Percentiles rank a stretch among this genome's conserved stretches.
These are phyloP conservation scores for Taphrina wiesneri DNA, from an alignment of 1,139 yeast genomes.

Conservation along the genomic window DNA sequence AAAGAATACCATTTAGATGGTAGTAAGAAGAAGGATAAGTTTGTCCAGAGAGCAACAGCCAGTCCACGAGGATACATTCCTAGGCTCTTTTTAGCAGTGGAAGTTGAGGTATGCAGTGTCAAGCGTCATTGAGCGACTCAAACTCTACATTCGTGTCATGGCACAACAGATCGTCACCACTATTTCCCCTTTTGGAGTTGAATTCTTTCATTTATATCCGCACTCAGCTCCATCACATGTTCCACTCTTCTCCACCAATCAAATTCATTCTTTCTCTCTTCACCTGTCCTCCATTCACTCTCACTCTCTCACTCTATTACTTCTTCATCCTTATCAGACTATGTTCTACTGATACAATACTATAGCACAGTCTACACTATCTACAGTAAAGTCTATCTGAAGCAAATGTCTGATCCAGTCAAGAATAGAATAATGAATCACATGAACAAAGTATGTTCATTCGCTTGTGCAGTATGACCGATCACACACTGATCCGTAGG, in stretches of 20 bases:
- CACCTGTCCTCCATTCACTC: no score
- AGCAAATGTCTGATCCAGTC: conserved; percentile 13
- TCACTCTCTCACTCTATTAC: no score
- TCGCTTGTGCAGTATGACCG: no score
- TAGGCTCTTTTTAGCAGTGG: not conserved
- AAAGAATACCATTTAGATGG: no score
- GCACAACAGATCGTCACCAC: not conserved
- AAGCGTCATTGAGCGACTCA: not conserved
- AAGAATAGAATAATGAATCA: conserved; percentile 26
- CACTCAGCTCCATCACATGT: not conserved
- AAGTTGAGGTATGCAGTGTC: not conserved
- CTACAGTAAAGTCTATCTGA: not conserved
- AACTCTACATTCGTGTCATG: not conserved
- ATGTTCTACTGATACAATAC: no score
- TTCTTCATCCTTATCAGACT: no score
- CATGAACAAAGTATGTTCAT: conserved; percentile 21
- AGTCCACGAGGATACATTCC: not conserved
- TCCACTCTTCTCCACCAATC: no score
- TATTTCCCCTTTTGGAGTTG: not conserved
- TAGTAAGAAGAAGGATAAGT: not conserved
- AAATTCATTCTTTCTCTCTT: no score
- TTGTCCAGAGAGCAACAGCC: not conserved
- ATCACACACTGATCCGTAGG: not conserved
- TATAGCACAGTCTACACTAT: no score
- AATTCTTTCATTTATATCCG: not conserved